phyloP scores from a whole-genome alignment of 1,139 yeast species.

The Scheffersomyces cryptocercus region DNA sequence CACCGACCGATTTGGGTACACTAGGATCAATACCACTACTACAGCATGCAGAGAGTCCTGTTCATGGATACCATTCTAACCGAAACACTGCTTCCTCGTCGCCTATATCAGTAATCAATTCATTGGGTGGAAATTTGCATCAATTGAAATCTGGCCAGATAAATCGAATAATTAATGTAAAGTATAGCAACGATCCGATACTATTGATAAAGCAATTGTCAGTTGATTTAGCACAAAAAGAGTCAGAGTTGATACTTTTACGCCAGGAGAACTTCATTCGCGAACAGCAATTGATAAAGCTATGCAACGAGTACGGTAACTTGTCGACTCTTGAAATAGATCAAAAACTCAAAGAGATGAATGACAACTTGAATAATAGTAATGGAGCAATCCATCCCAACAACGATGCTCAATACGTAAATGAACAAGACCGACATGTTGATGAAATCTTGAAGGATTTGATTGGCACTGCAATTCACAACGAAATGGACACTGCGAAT shows the following conservation, averaged over 20 bases:
- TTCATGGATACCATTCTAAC: too few species aligned
- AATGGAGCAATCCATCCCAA: too few species aligned
- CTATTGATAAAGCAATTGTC: constrained; percentile 50
- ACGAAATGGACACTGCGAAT: not conserved
- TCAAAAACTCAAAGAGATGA: constrained; percentile 24
- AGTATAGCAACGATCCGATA: constrained; percentile 39
- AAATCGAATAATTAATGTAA: constrained; percentile 27
- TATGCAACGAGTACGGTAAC: constrained; percentile 47
- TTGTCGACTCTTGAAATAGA: constrained; percentile 48
- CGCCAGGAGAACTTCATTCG: constrained; percentile 42
- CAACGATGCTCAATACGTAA: too few species aligned
- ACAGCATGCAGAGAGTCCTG: too few species aligned
- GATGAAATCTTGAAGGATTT: constrained; percentile 6
- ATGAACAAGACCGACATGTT: constrained; percentile 1
- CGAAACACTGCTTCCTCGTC: not conserved
- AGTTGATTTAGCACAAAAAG: constrained; percentile 49
- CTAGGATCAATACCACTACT: too few species aligned
- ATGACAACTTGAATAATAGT: not conserved
- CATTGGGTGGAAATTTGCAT: constrained; percentile 18
- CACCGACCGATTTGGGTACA: too few species aligned
- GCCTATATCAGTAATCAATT: constrained; percentile 3
- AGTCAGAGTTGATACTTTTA: constrained; percentile 44
- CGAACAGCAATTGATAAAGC: constrained; percentile 42
- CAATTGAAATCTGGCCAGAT: constrained; percentile 26
- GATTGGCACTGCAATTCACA: constrained; percentile 11